Percentiles rank a stretch among this genome's conserved stretches.
Evolutionary conservation across 73 alveolate species (phyloP).

Genomic region (Tetrahymena malaccensis): DNA sequence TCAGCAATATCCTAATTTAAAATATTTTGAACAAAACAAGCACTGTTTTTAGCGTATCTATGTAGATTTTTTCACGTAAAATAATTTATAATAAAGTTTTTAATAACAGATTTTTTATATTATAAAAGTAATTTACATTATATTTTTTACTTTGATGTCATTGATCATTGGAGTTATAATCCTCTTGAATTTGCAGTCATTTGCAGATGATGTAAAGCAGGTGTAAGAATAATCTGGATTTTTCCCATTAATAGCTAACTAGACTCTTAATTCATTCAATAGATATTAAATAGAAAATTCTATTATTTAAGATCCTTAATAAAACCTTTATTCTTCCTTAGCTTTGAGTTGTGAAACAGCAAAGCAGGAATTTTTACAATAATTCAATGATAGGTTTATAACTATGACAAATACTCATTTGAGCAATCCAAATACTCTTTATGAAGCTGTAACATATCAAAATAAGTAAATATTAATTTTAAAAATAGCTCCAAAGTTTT

Average conservation of each 20-base stretch:
- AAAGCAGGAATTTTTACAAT: background rate
- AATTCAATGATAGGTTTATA: background rate
- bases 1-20: background rate
- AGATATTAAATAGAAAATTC: background rate
- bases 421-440: background rate
- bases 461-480: background rate
- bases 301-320: background rate
- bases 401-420: background rate
- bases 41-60: background rate
- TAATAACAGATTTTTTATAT: too few relatives aligned
- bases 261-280: background rate
- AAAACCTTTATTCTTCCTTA: background rate
- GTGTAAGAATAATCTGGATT: background rate
- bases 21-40: background rate
- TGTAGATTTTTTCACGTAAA: background rate
- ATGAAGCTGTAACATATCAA: too few relatives aligned
- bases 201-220: background rate
- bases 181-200: background rate
- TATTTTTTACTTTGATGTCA: background rate
- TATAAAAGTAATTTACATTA: background rate
- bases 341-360: background rate
- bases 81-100: too few relatives aligned
- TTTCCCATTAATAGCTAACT: background rate
- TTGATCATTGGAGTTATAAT: background rate
- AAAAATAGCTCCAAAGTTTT: too few relatives aligned